These are phyloP conservation scores for Brettanomyces anomalus DNA, from an alignment of 805 yeast genomes.

Conservation along the genomic window DNA sequence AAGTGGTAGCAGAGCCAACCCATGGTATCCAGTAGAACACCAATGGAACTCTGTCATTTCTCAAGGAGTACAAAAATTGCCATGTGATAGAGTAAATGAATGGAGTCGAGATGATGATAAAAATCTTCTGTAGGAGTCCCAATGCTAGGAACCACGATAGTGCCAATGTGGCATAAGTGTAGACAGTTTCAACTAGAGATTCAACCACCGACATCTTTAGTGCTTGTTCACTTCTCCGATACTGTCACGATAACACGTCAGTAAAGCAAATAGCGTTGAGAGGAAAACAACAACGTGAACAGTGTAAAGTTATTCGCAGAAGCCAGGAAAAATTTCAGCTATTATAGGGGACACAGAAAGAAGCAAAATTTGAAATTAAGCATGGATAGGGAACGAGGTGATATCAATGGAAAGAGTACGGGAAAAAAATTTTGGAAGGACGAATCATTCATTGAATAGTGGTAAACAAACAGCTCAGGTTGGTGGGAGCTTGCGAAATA, in stretches of 20 bases:
- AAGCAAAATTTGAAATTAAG: too few relatives aligned
- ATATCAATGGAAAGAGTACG: too few relatives aligned
- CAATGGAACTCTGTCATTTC: constrained; percentile 79
- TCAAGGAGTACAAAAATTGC: constrained; percentile 62
- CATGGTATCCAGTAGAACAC: constrained; percentile 93
- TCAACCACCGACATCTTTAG: constrained; percentile 20
- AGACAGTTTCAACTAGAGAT: constrained; percentile 13
- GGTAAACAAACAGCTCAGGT: too few relatives aligned
- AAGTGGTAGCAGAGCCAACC: constrained; percentile 84
- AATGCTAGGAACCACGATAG: constrained; percentile 12
- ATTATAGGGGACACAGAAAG: too few relatives aligned
- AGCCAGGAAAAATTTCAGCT: too few relatives aligned
- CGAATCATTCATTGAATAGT: too few relatives aligned
- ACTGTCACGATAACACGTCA: too few relatives aligned
- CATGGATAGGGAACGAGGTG: too few relatives aligned
- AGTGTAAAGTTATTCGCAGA: too few relatives aligned
- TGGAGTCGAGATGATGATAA: constrained; percentile 38
- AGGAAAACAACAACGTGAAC: background rate
- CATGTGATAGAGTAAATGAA: constrained; percentile 55
- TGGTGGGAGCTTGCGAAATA: too few relatives aligned
- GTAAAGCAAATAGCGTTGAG: background rate
- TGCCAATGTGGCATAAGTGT: constrained; percentile 1
- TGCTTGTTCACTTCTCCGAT: too few relatives aligned
- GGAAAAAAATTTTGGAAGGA: too few relatives aligned
- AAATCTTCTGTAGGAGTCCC: constrained; percentile 19